These are phyloP conservation scores for Parmales sp. DNA, from an alignment of 108 stramenopile genomes.

Conservation along the genomic window DNA sequence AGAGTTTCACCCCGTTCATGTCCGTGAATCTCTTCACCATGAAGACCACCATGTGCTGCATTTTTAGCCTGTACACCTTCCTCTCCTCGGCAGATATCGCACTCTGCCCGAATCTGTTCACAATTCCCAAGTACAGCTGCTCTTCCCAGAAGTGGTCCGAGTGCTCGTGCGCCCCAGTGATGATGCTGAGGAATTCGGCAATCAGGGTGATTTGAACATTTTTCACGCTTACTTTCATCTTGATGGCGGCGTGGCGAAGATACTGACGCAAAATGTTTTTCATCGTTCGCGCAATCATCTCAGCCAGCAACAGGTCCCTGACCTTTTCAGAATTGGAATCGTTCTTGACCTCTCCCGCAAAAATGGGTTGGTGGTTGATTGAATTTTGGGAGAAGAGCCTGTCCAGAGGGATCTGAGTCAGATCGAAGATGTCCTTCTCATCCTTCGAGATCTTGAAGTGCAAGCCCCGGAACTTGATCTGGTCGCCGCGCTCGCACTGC, in stretches of 20 bases:
- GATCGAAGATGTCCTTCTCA: slow-evolving; percentile 16
- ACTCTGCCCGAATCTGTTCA: slow-evolving; percentile 7
- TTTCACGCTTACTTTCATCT: slow-evolving; percentile 5
- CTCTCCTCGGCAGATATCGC: slow-evolving; percentile 8
- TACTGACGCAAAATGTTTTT: slow-evolving; percentile 28
- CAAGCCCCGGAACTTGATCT: slow-evolving; percentile 21
- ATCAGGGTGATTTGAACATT: not conserved
- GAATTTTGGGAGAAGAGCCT: slow-evolving; percentile 19
- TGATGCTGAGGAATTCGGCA: slow-evolving; percentile 13
- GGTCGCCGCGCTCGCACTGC: slow-evolving; percentile 32
- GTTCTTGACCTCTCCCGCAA: slow-evolving; percentile 26
- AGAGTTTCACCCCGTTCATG: not conserved
- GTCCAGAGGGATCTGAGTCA: slow-evolving; percentile 21
- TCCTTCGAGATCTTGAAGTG: slow-evolving; percentile 20
- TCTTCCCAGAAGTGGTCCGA: slow-evolving; percentile 14
- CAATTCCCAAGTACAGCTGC: slow-evolving; percentile 10
- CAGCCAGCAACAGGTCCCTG: slow-evolving; percentile 26
- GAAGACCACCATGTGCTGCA: slow-evolving; percentile 1
- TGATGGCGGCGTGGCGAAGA: slow-evolving; percentile 26
- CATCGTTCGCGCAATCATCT: slow-evolving; percentile 36
- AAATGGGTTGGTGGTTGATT: slow-evolving; percentile 7
- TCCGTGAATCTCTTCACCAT: slow-evolving; percentile 10
- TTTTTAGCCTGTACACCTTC: not conserved
- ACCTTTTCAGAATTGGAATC: slow-evolving; percentile 21
- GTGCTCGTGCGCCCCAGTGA: slow-evolving; percentile 12